Evolutionary conservation across 176 grass and related monocot genomes (phyloP), one percentile per base, ranked within the genome.

Genomic region (Zizania latifolia): DNA sequence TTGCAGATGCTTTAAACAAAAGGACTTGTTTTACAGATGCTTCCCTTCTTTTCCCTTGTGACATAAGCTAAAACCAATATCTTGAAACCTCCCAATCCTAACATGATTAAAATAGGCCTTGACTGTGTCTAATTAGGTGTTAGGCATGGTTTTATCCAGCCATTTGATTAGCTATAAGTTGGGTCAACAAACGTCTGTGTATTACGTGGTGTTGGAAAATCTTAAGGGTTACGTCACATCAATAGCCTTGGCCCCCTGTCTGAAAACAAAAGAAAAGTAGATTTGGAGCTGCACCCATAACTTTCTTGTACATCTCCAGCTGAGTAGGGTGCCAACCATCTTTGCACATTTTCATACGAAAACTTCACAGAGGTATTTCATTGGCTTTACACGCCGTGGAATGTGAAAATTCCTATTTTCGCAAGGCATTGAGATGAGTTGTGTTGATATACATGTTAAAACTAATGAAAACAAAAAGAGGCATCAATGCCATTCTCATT

Each of bases 161-260:
- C 68, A 73, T 62, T 79, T 68, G 51, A 32, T 74, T 83, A 54
- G 71, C 53, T n/a, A 14, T n/a, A 23, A 28, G 75, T 56, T 84
- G 50, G 55, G 63, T 80, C 81, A 79, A 75, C 69, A 70, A 75
- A 74, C 75, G 54, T 4, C 4, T 17, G 9, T 46, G 32, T 37
- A 29, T 53, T 78, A 39, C 4, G 27, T 45, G 7, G 15, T 31
- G 32, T 53, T 14, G 10, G 39, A 44, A 44, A 44, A 58, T n/a
- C 21, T 26, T 29, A 62, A 36, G 55, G 40, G 3, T 29, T 15
- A 27, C 24, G 62, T 44, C 76, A 59, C 26, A 24, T 64, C 29
- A 66, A 12, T 50, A 58, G 9, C 30, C 24, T 53, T 78, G n/a
- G 21, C 37, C 8, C 45, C 45, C 45, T n/a, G 48, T 53, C 48